Percentiles rank a stretch among this genome's conserved stretches.
Conservation (phyloP, 257 asterid species). For the Solanum pinnatisectum region DNA sequence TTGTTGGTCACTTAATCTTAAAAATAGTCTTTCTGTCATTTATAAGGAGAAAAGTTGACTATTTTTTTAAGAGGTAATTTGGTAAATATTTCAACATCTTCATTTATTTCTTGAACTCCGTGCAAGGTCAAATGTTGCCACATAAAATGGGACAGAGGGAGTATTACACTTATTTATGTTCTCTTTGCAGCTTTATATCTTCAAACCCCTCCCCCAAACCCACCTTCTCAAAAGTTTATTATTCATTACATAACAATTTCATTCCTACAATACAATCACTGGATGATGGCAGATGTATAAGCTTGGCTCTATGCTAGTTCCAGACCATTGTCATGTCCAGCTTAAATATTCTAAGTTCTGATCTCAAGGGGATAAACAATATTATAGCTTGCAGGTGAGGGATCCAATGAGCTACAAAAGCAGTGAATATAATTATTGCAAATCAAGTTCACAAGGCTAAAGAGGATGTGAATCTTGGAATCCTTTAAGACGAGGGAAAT, state of each 20-base stretch:
- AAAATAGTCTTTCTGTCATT: too few relatives aligned
- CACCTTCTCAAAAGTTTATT: neutral
- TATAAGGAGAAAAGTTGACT: too few relatives aligned
- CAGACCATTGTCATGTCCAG: neutral
- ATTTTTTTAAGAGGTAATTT: too few relatives aligned
- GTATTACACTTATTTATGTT: neutral
- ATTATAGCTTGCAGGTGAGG: neutral
- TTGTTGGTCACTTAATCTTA: too few relatives aligned
- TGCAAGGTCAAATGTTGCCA: too few relatives aligned
- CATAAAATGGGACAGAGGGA: too few relatives aligned
- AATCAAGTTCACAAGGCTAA: neutral
- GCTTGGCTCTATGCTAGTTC: neutral
- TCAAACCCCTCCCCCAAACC: neutral
- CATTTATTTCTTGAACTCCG: too few relatives aligned
- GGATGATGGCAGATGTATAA: neutral
- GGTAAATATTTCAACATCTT: too few relatives aligned
- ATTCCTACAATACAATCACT: neutral
- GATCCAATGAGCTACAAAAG: neutral
- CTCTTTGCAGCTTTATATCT: neutral
- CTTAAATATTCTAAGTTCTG: neutral
- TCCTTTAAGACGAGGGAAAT: neutral
- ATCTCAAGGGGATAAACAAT: neutral
- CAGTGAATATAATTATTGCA: neutral
- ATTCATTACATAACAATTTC: neutral
- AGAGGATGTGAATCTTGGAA: neutral